phyloP scores from a whole-genome alignment of 2,329 filamentous ascomycete genomes.

The Lachnellula suecica region DNA sequence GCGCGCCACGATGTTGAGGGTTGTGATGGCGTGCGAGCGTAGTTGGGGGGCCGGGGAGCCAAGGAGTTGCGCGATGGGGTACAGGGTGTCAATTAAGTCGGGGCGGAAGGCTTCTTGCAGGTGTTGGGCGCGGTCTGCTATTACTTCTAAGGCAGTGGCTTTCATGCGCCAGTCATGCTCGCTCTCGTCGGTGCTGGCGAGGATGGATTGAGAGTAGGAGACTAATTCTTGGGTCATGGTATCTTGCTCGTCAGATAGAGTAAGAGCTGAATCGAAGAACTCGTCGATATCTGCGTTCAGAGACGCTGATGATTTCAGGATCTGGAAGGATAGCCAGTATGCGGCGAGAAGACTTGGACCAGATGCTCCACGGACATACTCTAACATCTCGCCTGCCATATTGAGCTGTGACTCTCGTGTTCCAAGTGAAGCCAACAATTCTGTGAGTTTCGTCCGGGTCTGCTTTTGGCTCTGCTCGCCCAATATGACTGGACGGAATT shows the following conservation, averaged over 20 bases:
- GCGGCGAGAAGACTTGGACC: constrained; percentile 64
- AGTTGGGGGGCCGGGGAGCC: constrained; percentile 68
- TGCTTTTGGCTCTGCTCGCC: constrained; percentile 64
- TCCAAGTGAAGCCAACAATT: constrained; percentile 56
- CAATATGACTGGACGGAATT: constrained; percentile 63
- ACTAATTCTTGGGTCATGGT: constrained; percentile 58
- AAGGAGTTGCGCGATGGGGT: constrained; percentile 86
- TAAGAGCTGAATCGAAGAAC: constrained; percentile 58
- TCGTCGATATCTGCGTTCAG: constrained; percentile 59
- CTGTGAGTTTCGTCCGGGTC: constrained; percentile 56
- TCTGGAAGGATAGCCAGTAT: constrained; percentile 77
- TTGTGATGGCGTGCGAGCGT: constrained; percentile 78
- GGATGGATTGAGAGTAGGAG: constrained; percentile 61
- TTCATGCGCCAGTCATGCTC: constrained; percentile 68
- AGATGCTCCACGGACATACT: constrained; percentile 56
- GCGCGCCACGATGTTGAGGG: constrained; percentile 75
- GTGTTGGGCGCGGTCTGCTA: constrained; percentile 72
- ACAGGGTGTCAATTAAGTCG: constrained; percentile 88
- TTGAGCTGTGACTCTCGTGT: constrained; percentile 57
- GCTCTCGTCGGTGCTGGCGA: constrained; percentile 52
- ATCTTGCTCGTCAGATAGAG: constrained; percentile 40
- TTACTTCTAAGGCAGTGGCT: constrained; percentile 77
- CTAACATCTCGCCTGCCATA: constrained; percentile 65
- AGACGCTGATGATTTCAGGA: constrained; percentile 59
- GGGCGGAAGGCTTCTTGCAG: constrained; percentile 69